phyloP scores from a whole-genome alignment of 495 filamentous ascomycete genomes.

The Hypomontagnella submonticulosa region DNA sequence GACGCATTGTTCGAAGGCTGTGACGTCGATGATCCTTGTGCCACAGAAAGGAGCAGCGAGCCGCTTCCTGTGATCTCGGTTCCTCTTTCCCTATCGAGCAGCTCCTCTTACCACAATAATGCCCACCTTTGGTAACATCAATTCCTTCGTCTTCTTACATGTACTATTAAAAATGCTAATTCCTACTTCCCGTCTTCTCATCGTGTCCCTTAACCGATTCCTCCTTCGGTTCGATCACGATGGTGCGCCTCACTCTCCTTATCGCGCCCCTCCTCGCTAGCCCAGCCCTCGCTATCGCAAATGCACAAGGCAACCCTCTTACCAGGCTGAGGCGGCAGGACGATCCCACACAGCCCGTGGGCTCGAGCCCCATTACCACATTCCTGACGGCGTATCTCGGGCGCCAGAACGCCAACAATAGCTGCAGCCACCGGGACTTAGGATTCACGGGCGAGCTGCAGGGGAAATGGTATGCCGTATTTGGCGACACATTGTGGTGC shows the following conservation, averaged over 20 bases:
- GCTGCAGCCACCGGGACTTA: constrained; percentile 53
- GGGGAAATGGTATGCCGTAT: constrained; percentile 53
- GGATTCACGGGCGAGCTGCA: constrained; percentile 53
- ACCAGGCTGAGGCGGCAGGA: neutral
- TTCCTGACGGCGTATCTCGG: constrained; percentile 45
- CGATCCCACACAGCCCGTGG: constrained; percentile 52
- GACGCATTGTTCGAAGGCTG: neutral
- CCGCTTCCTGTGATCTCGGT: constrained; percentile 7
- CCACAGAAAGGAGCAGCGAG: neutral
- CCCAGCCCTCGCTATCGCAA: neutral
- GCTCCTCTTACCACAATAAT: neutral
- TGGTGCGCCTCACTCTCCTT: constrained; percentile 10
- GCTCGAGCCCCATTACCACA: constrained; percentile 45
- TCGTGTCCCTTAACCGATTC: neutral
- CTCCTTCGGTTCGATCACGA: neutral
- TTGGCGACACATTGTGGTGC: constrained; percentile 53
- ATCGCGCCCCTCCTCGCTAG: neutral
- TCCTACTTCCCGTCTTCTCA: neutral
- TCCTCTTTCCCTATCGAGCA: constrained; percentile 14
- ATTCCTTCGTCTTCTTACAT: too few species aligned
- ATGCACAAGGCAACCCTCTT: neutral
- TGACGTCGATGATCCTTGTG: constrained; percentile 6
- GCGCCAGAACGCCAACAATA: constrained; percentile 50
- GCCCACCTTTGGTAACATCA: neutral
- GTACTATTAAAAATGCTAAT: neutral